Conservation (phyloP, 768 basidiomycete species). For the Rhodosporidiobolus sp. region DNA sequence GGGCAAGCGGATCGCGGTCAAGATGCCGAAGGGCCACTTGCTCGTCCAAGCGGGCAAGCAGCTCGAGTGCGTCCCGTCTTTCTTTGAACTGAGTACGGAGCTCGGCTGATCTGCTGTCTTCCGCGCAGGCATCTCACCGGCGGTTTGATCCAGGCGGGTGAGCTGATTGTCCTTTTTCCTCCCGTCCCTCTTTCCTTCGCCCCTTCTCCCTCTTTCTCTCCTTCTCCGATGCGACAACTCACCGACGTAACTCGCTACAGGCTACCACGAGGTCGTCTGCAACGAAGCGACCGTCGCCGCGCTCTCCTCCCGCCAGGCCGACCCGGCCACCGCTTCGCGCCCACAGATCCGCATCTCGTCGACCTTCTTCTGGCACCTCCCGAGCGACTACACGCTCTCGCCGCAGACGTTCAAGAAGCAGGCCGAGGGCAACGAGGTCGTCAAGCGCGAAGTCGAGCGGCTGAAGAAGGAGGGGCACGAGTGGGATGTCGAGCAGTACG, state of each 20-base stretch:
- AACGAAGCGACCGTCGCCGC: conserved; percentile 72
- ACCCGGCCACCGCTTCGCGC: conserved; percentile 60
- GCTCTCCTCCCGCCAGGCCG: conserved; percentile 60
- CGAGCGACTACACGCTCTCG: conserved; percentile 54
- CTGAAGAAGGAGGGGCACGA: conserved; percentile 51
- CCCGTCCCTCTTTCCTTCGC: too few relatives aligned
- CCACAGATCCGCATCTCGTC: conserved; percentile 92
- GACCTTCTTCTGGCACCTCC: conserved; percentile 71
- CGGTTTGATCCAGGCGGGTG: conserved; percentile 70
- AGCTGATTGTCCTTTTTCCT: too few relatives aligned
- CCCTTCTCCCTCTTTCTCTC: too few relatives aligned
- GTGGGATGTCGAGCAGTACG: conserved; percentile 48
- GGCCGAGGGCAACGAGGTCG: conserved; percentile 56
- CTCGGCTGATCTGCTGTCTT: not conserved
- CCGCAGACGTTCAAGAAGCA: conserved; percentile 76
- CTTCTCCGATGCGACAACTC: not conserved
- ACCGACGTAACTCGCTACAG: conserved; percentile 45
- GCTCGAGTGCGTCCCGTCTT: conserved; percentile 68
- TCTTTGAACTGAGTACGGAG: not conserved
- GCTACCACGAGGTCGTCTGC: conserved; percentile 91
- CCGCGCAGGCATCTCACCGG: conserved; percentile 46
- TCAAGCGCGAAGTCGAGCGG: conserved; percentile 52
- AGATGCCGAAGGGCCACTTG: conserved; percentile 75
- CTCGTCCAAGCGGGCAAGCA: conserved; percentile 96
- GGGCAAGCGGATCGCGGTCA: conserved; percentile 82